Percentiles rank a stretch among this genome's conserved stretches.
phyloP scores from a whole-genome alignment of 2,329 filamentous ascomycete species.

The Aureobasidium melanogenum region DNA sequence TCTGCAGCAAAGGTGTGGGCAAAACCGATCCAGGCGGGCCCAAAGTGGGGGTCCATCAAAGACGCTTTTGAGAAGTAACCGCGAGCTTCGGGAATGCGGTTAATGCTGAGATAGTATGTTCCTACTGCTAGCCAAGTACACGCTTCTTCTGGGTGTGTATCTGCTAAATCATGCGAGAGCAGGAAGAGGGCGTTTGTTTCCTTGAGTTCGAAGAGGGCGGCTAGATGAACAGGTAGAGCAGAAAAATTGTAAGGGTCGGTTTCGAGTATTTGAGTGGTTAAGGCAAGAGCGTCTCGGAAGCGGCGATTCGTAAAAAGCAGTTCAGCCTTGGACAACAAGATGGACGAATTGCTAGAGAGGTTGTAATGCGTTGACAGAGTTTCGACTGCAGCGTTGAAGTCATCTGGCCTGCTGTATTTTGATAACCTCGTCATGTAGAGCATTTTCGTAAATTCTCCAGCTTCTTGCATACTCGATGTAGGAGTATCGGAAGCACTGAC shows the following conservation, averaged over 20 bases:
- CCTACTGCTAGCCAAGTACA: slow-evolving; percentile 92
- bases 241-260: slow-evolving; percentile 82
- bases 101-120: slow-evolving; percentile 84
- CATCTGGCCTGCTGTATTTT: slow-evolving; percentile 81
- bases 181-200: slow-evolving; percentile 85
- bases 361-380: slow-evolving; percentile 91
- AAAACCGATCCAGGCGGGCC: slow-evolving; percentile 96
- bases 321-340: slow-evolving; percentile 82
- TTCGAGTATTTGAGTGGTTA: slow-evolving; percentile 75
- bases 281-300: slow-evolving; percentile 74
- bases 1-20: slow-evolving; percentile 97
- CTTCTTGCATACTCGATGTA: slow-evolving; percentile 65
- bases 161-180: slow-evolving; percentile 83
- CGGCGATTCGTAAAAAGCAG: slow-evolving; percentile 90
- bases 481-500: slow-evolving; percentile 56
- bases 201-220: slow-evolving; percentile 78
- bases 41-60: slow-evolving; percentile 95
- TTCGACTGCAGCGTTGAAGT: slow-evolving; percentile 79
- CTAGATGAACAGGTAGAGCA: slow-evolving; percentile 83
- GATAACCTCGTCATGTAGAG: slow-evolving; percentile 92
- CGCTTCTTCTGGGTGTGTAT: slow-evolving; percentile 82
- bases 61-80: slow-evolving; percentile 96
- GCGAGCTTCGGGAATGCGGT: slow-evolving; percentile 83
- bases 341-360: slow-evolving; percentile 75
- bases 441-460: slow-evolving; percentile 88